These are phyloP conservation scores for Salvia rosmarinus DNA, from an alignment of 257 asterid species.

Conservation along the genomic window DNA sequence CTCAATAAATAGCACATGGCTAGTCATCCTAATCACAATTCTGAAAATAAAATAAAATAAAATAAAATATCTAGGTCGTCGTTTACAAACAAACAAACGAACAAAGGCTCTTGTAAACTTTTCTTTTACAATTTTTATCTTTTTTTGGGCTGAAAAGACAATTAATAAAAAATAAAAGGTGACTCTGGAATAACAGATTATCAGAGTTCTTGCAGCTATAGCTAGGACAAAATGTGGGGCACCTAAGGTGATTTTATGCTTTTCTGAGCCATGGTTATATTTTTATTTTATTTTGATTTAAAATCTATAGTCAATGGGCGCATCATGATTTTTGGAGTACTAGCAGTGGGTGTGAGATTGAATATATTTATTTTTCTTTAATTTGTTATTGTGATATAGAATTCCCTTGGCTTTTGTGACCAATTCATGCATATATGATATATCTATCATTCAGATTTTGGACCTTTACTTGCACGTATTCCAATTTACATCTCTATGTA, in stretches of 20 bases:
- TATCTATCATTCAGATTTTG: not conserved
- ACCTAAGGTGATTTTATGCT: conserved; percentile 27
- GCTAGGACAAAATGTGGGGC: conserved; percentile 40
- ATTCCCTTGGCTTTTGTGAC: conserved; percentile 15
- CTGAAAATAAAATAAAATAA: not conserved
- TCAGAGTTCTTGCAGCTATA: conserved; percentile 28
- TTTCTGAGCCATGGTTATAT: not conserved
- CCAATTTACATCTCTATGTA: not conserved
- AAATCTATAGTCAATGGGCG: not conserved
- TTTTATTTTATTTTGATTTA: too few species aligned
- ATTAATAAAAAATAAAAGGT: conserved; percentile 35
- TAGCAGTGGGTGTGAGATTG: conserved; percentile 17
- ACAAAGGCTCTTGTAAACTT: conserved; percentile 3
- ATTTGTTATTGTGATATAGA: not conserved
- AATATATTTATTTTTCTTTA: not conserved
- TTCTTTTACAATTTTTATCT: not conserved
- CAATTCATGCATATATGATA: not conserved
- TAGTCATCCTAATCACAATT: conserved; percentile 11
- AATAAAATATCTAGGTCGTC: conserved; percentile 38
- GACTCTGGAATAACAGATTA: conserved; percentile 31
- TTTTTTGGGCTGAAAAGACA: conserved; percentile 32
- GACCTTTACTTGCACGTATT: not conserved
- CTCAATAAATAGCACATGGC: conserved; percentile 41
- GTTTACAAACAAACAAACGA: conserved; percentile 34
- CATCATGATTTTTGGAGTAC: conserved; percentile 19